These are phyloP conservation scores for Podaxis pistillaris DNA, from an alignment of 768 basidiomycete species.

Conservation along the genomic window DNA sequence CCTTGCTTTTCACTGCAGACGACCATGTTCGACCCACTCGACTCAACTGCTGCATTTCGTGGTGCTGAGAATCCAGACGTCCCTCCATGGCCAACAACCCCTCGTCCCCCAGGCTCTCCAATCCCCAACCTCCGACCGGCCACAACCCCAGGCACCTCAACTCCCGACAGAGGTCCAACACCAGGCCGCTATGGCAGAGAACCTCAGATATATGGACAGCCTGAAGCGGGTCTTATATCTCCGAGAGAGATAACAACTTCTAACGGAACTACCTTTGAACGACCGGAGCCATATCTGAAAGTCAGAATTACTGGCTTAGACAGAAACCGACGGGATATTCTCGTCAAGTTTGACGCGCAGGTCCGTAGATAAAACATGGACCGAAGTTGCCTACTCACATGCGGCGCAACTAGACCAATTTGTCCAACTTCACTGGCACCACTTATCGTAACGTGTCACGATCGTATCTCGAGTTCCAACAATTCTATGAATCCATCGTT, in stretches of 20 bases:
- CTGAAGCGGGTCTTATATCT: constrained; percentile 79
- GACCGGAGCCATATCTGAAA: constrained; percentile 79
- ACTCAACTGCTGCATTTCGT: constrained; percentile 50
- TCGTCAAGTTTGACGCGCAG: constrained; percentile 94
- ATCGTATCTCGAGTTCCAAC: constrained; percentile 92
- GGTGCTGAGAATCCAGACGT: constrained; percentile 42
- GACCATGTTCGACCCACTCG: constrained; percentile 73
- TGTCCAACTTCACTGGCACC: constrained; percentile 85
- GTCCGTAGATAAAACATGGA: constrained; percentile 40
- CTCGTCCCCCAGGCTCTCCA: constrained; percentile 67
- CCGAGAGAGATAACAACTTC: constrained; percentile 61
- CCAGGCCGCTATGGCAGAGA: constrained; percentile 72
- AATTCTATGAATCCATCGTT: constrained; percentile 88
- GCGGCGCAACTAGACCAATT: constrained; percentile 67
- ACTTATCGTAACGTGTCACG: constrained; percentile 93
- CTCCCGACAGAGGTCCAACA: constrained; percentile 50
- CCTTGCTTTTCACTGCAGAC: neutral
- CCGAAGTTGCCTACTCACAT: neutral
- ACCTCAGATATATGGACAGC: constrained; percentile 85
- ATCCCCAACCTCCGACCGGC: constrained; percentile 71
- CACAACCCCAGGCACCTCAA: constrained; percentile 47
- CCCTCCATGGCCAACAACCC: constrained; percentile 81
- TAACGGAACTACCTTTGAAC: constrained; percentile 74
- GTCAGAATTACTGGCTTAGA: constrained; percentile 90
- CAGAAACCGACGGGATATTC: constrained; percentile 91